phyloP scores from a whole-genome alignment of 148 eudicot genomes.

The Heliamphora exappendiculata region DNA sequence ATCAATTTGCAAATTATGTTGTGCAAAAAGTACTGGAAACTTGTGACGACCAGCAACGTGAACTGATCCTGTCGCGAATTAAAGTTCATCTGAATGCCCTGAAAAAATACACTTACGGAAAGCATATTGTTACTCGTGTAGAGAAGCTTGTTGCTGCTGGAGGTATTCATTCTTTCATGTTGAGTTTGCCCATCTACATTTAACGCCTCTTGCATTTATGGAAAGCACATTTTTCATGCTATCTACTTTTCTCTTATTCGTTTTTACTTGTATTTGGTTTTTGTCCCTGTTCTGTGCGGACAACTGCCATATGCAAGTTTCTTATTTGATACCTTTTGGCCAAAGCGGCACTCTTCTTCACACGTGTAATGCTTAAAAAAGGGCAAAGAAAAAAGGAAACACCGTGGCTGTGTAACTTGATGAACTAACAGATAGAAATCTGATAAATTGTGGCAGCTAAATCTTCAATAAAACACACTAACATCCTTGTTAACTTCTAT shows the following conservation, averaged over 20 bases:
- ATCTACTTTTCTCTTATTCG: not conserved
- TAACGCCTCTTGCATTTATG: not conserved
- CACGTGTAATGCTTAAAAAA: no score
- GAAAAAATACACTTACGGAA: constrained; percentile 91
- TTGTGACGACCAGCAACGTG: constrained; percentile 80
- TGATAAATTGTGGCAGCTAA: no score
- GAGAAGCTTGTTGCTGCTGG: constrained; percentile 97
- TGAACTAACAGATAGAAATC: no score
- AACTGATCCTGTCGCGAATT: constrained; percentile 67
- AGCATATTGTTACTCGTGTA: constrained; percentile 94
- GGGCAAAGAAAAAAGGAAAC: no score
- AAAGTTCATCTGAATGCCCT: constrained; percentile 84
- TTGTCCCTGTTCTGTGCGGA: no score
- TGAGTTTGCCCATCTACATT: not conserved
- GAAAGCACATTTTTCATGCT: not conserved
- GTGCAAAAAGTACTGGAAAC: constrained; percentile 95
- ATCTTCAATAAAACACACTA: no score
- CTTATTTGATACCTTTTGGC: no score
- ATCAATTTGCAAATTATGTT: constrained; percentile 90
- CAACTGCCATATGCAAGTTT: not conserved
- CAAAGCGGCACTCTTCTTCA: no score
- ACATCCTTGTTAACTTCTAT: no score
- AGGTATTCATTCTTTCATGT: constrained; percentile 32
- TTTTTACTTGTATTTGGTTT: no score
- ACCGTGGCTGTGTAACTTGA: no score